phyloP scores from a whole-genome alignment of 495 filamentous ascomycete species.

The Saxispiralis lemnorum region DNA sequence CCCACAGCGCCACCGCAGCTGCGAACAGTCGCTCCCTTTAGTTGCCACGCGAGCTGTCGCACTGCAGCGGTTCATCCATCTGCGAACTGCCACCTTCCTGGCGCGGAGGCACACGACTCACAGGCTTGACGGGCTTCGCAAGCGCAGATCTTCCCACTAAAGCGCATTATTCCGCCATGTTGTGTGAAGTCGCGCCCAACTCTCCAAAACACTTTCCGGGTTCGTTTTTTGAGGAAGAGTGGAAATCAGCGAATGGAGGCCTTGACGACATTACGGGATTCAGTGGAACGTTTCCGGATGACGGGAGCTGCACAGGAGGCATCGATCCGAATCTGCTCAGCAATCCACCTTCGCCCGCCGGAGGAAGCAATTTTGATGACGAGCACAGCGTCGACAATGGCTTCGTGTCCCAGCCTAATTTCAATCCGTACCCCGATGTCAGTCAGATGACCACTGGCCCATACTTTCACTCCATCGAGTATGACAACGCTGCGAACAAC shows the following conservation, averaged over 20 bases:
- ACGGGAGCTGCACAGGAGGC: background rate
- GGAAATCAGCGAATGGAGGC: background rate
- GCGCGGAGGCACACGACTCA: no score
- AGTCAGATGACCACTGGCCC: background rate
- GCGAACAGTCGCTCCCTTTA: no score
- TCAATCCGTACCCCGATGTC: no score
- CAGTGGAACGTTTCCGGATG: constrained; percentile 3
- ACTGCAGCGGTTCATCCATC: no score
- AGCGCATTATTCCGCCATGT: background rate
- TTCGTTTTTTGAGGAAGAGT: constrained; percentile 3
- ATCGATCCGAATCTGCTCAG: constrained; percentile 9
- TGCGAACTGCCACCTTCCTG: no score
- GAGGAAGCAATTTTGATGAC: background rate
- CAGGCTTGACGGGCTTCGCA: no score
- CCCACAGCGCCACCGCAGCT: no score
- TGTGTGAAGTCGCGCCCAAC: background rate
- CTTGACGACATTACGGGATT: constrained; percentile 7
- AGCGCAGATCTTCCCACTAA: no score
- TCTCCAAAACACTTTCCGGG: background rate
- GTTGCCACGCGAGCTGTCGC: no score
- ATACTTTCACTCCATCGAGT: background rate
- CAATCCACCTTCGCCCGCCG: constrained; percentile 4
- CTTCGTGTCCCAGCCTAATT: background rate
- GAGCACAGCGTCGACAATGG: background rate
- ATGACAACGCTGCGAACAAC: background rate